Evolutionary conservation across 2,329 filamentous ascomycete species (phyloP), one percentile per base, ranked within the genome.

Genomic region (Neonectria coccinea): DNA sequence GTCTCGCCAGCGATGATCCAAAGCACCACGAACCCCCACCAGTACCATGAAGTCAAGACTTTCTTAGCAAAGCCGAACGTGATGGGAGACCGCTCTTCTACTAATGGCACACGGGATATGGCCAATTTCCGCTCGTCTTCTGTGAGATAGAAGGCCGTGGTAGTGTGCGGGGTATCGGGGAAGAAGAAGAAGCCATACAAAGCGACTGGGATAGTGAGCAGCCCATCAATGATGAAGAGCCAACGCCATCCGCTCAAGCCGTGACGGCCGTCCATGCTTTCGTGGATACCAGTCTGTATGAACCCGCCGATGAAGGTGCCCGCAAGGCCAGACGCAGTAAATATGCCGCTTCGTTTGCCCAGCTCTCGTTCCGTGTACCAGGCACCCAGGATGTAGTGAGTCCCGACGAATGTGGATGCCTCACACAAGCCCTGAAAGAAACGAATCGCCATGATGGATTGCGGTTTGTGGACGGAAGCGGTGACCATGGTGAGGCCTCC

Each of bases 1-100:
- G 88, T 89, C 73, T 92, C 89, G 31, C 90, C 89, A 0, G 89
- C 90, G 44, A 93, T 88, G 67, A 91, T 85, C 89, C 89, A 92
- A 0, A 92, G 84, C 5, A 87, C 73, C 2, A 88, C 84, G 69
- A 92, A 91, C 1, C 88, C 88, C 81, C 88, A 91, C 83, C 86
- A 90, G 70, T 89, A 85, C 84, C 86, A 89, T 0, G 86, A 88
- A 0, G 80, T 79, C 10, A 91, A 80, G 16, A 89, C 84, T 48
- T 82, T 83, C 66, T 83, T 87, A 25, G 84, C 68, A 67, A 91
- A 90, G 1, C 69, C 64, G 59, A 82, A 74, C 27, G 79, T 83
- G 12, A 88, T 73, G 0, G 84, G 84, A 2, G 84, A 80, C 1
- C 77, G 76, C 60, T 83, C 76, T 9, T 78, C 72, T 2, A 78